A percentile compares a stretch with the other conserved stretches of the same genome.
These are phyloP conservation scores for Cyclostephanos tholiformis DNA, from an alignment of 108 stramenopile species.

Conservation along the genomic window DNA sequence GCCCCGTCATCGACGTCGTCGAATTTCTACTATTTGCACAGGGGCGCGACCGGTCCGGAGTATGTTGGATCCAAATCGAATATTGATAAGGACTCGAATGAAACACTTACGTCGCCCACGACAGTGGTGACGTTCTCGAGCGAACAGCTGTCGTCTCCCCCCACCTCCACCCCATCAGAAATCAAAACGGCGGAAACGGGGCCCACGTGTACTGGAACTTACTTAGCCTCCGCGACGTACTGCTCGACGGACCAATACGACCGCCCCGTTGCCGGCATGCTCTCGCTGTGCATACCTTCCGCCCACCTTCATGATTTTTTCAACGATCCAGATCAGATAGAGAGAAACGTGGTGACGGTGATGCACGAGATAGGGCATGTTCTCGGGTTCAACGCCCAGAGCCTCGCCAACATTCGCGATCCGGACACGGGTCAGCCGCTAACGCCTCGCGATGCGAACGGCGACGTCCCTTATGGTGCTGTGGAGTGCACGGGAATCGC, in stretches of 20 bases:
- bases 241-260: conserved; percentile 86
- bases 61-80: conserved; percentile 7
- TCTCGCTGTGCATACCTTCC: conserved; percentile 73
- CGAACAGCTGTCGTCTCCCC: conserved; percentile 19
- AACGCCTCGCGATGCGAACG: conserved; percentile 59
- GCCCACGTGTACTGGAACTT: conserved; percentile 58
- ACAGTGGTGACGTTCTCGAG: conserved; percentile 3
- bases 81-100: neutral
- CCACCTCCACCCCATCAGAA: conserved; percentile 37
- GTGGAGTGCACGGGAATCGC: conserved; percentile 59
- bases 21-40: conserved; percentile 2
- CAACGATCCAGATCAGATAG: conserved; percentile 37
- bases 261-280: conserved; percentile 75
- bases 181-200: conserved; percentile 38
- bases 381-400: conserved; percentile 76
- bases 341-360: conserved; percentile 64
- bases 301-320: conserved; percentile 54
- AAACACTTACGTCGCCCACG: neutral
- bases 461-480: conserved; percentile 57
- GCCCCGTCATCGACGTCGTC: neutral
- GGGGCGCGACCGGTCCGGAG: conserved; percentile 23
- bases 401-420: conserved; percentile 80
- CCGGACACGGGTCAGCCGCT: conserved; percentile 69
- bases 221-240: conserved; percentile 75
- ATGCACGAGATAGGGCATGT: conserved; percentile 87